Percentiles rank a stretch among this genome's conserved stretches.
Evolutionary conservation across 192 early-diverging fungal genomes (phyloP).

Genomic region (Backusella psychrophila): DNA sequence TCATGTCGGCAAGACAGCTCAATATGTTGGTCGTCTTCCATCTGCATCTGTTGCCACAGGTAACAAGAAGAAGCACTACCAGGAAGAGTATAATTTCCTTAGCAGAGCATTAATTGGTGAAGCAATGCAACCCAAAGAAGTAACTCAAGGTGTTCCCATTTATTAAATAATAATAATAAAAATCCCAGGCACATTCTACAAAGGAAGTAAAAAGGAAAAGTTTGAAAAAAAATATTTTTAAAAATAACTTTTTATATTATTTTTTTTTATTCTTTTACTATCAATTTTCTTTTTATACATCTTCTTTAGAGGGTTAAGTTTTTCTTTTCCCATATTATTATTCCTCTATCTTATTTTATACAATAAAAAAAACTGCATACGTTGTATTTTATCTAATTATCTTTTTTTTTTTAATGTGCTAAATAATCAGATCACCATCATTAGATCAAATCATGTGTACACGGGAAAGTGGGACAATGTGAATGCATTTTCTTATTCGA

Average conservation of each 20-base stretch:
- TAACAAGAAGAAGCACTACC: slow-evolving; percentile 92
- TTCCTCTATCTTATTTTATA: neutral
- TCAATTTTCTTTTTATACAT: neutral
- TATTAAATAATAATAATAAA: slow-evolving; percentile 36
- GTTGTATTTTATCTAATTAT: neutral
- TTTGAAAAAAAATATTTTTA: neutral
- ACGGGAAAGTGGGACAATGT: slow-evolving; percentile 2
- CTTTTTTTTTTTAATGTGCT: too few species aligned
- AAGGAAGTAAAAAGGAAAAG: slow-evolving; percentile 10
- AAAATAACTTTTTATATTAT: neutral
- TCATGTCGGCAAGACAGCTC: slow-evolving; percentile 52
- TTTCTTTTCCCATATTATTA: neutral
- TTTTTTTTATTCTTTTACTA: neutral
- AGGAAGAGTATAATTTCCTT: slow-evolving; percentile 74
- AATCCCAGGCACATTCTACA: slow-evolving; percentile 1
- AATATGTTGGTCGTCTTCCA: slow-evolving; percentile 79
- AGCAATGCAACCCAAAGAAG: slow-evolving; percentile 60
- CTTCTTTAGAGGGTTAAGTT: slow-evolving; percentile 6
- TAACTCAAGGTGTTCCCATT: slow-evolving; percentile 70
- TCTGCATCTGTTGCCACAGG: slow-evolving; percentile 91
- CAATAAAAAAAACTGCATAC: neutral
- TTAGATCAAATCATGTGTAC: slow-evolving; percentile 6
- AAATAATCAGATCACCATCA: neutral
- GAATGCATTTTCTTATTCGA: neutral
- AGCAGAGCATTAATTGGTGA: slow-evolving; percentile 72